Conservation (phyloP, 139 green algal genomes). For the Spirogloea muscicola region DNA sequence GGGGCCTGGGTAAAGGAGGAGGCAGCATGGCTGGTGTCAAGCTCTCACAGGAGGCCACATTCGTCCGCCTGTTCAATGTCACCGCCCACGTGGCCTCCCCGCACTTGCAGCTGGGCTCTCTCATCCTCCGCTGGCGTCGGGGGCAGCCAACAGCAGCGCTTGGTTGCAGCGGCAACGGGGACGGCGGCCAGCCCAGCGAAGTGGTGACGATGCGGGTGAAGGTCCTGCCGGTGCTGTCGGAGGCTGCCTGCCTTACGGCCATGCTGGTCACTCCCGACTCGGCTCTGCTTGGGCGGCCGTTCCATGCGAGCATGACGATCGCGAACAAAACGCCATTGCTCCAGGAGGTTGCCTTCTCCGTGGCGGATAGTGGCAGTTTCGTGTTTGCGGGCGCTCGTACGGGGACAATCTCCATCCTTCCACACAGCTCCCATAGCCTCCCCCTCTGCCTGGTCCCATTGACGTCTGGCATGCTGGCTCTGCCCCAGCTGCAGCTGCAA, state of each 20-base stretch:
- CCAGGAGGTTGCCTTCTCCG: slow-evolving; percentile 26
- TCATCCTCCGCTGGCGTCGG: slow-evolving; percentile 5
- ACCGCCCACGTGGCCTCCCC: neutral
- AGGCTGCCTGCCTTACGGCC: no score
- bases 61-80: slow-evolving; percentile 15
- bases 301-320: slow-evolving; percentile 7
- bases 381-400: slow-evolving; percentile 28
- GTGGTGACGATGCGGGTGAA: no score
- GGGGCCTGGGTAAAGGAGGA: no score
- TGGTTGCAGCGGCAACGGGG: neutral
- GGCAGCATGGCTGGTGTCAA: no score
- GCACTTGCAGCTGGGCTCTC: neutral
- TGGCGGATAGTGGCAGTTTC: slow-evolving; percentile 20
- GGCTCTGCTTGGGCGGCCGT: no score
- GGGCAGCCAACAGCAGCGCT: neutral
- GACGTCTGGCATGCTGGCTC: slow-evolving; percentile 22
- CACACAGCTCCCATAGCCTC: neutral
- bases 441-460: slow-evolving; percentile 16
- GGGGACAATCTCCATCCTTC: slow-evolving; percentile 14
- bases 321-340: slow-evolving; percentile 16
- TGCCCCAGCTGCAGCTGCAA: slow-evolving; percentile 18
- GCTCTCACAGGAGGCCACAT: slow-evolving; percentile 11
- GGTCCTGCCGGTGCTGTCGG: no score
- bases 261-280: no score
- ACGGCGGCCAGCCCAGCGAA: no score